Evolutionary conservation across 495 filamentous ascomycete species (phyloP), one percentile per base, ranked within the genome.

Genomic region (Acidiella bohemica): DNA sequence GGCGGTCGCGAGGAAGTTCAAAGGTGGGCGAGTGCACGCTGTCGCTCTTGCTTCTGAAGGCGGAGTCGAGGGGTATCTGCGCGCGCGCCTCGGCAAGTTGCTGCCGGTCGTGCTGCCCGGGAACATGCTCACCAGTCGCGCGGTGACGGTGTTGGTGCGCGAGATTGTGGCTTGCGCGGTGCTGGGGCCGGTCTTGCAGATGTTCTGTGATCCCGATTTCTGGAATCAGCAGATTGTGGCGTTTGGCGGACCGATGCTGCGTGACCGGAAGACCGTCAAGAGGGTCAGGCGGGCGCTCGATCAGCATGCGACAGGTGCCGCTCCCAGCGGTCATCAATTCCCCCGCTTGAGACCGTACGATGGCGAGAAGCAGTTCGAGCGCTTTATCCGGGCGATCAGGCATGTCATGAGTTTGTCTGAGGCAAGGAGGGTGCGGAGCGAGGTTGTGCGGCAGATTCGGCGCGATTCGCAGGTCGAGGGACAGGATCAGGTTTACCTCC

Each of bases 141-240:
- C 81, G 34, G 86, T 93, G 9, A 70, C 69, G 14, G 80, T 82
- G 10, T 59, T 99, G 26, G 68, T 93, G 22, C 75, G 78, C 47
- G 92, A 99, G 62, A 75, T 96, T 42, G 72, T 93, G 5, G 67
- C 77, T 11, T 86, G 84, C 53, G 77, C 79, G 28, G 74, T 88
- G 34, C 61, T 88, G 37, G 73, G 70, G 23, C 81, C 84, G 3
- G 61, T 80, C 20, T 63, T 87, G 58, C 70, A 75, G 47, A 64
- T 82, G 52, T 54, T 90, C 21, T 66, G 83, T 13, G 90, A 96
- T 46, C 87, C 92, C 8, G 92, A 99, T 66, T 87, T 80, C 2
- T 95, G 90, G 90, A 96, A 96, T 56, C 85, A 93, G 53, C 52
- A 92, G 47, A 81, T 96, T 68, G 86, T 93, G 58, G 83, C 78